Percentiles rank a stretch among this genome's conserved stretches.
These are phyloP conservation scores for Ophioceras dolichostomum DNA, from an alignment of 2,329 filamentous ascomycete species.

Conservation along the genomic window DNA sequence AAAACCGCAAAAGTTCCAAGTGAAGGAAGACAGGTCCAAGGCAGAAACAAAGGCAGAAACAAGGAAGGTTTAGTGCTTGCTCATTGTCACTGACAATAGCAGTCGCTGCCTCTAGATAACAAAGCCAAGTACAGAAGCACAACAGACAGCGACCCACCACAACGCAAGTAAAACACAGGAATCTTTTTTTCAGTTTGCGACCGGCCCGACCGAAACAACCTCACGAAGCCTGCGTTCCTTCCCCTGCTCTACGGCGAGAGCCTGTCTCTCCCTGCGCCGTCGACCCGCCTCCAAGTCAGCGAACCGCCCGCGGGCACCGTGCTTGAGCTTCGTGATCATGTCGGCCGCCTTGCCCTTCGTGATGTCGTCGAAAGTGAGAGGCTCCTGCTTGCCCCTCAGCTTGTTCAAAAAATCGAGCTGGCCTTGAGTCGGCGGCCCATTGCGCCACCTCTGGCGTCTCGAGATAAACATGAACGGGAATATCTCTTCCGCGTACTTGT, in stretches of 20 bases:
- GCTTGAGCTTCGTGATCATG: conserved; percentile 86
- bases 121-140: no score
- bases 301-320: conserved; percentile 61
- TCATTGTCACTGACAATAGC: no score
- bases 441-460: conserved; percentile 58
- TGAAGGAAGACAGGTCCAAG: no score
- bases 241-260: conserved; percentile 23
- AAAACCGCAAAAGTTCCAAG: no score
- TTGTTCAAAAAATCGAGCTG: conserved; percentile 63
- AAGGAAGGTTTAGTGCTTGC: no score
- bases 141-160: no score
- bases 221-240: conserved; percentile 30
- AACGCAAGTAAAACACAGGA: no score
- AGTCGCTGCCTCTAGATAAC: no score
- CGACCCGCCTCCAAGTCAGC: conserved; percentile 37
- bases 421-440: conserved; percentile 45
- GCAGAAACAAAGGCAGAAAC: no score
- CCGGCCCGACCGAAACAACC: conserved; percentile 42
- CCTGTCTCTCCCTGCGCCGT: conserved; percentile 30
- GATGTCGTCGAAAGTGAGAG: conserved; percentile 42
- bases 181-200: conserved; percentile 12
- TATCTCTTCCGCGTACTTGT: conserved; percentile 59
- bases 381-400: conserved; percentile 38
- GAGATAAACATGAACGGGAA: conserved; percentile 59
- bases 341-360: conserved; percentile 75